A percentile compares a stretch with the other conserved stretches of the same genome.
Evolutionary conservation across 768 basidiomycete genomes (phyloP).

Genomic region (Podaxis mareebaensis): DNA sequence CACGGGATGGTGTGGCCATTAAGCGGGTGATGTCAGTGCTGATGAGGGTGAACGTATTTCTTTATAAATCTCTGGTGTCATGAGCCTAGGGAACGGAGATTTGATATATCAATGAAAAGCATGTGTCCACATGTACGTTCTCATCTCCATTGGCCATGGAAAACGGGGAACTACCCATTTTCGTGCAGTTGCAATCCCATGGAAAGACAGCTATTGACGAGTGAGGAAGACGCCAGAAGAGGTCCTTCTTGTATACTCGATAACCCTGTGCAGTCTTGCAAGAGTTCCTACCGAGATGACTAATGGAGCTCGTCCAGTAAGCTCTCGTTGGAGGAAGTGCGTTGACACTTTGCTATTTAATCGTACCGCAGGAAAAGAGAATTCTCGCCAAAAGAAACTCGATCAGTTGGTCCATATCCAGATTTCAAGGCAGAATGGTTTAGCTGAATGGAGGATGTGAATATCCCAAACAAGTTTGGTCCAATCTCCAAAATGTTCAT

Average conservation of each 20-base stretch:
- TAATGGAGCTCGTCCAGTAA: constrained; percentile 1
- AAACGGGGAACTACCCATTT: background rate
- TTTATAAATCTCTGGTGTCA: background rate
- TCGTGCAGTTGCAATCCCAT: background rate
- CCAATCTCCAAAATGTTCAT: background rate
- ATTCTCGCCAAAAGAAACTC: constrained; percentile 6
- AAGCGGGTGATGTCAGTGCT: background rate
- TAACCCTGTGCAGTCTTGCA: background rate
- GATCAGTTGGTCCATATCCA: constrained; percentile 1
- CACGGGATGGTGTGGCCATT: background rate
- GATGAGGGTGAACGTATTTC: background rate
- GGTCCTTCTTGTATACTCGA: background rate
- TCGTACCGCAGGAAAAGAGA: background rate
- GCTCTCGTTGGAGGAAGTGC: background rate
- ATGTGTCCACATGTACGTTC: background rate
- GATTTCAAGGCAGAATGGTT: background rate
- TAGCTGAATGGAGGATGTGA: background rate
- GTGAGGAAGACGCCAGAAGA: background rate
- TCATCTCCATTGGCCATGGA: background rate
- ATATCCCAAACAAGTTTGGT: background rate
- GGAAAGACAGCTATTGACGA: background rate
- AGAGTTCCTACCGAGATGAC: background rate
- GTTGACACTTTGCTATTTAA: background rate
- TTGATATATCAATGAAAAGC: constrained; percentile 5
- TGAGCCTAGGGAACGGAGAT: background rate